Base-by-base conservation (phyloP, 2,329 filamentous ascomycete species). In the Exserohilum rostratum region DNA sequence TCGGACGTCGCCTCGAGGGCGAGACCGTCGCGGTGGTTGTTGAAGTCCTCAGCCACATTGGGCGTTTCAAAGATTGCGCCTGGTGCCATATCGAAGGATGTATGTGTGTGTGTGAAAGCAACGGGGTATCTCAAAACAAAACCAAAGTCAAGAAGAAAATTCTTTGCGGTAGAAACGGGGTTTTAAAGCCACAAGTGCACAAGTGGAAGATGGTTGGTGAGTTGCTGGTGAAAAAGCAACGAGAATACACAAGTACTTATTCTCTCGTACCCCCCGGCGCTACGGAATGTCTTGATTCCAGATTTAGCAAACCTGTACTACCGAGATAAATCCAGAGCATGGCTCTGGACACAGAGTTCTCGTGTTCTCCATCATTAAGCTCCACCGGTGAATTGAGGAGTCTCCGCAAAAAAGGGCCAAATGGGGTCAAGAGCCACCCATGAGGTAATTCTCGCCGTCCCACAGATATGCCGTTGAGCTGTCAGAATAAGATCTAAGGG, bases 1-100 rank as follows among this genome's bases (percentile, higher is more conserved):
- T 87, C 85, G 7, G 83, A 85, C 10, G 82, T 79, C 3, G 81
- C 80, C 68, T 87, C 84, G 27, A 86, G 79, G 17, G 83, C 83
- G 30, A 81, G 79, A 39, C 83, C 84, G 69, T 86, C 82, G 50
- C 78, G 80, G 66, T 80, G 77, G 70, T 79, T 76, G 69, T 78
- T 75, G 70, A 80, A 78, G 67, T 73, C 67, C 61, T 79, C 74
- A 20, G 72, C 69, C 52, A 77, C 64, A 63, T 77, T 77, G 48
- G 78, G 76, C 44, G 68, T 69, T 62, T 79, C 77, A 57, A 75
- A 65, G 54, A 78, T 71, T 45, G 76, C 74, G 62, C 74, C 76
- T 67, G 77, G 79, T 69, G 78, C 78, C 79, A 80, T 81, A 50
- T 47, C 76, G 64, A 18, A 43, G 17, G 50, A 40, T 52, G 30